Percentiles rank a stretch among this genome's conserved stretches.
phyloP scores from a whole-genome alignment of 148 eudicot species.

The Chenopodium formosanum region DNA sequence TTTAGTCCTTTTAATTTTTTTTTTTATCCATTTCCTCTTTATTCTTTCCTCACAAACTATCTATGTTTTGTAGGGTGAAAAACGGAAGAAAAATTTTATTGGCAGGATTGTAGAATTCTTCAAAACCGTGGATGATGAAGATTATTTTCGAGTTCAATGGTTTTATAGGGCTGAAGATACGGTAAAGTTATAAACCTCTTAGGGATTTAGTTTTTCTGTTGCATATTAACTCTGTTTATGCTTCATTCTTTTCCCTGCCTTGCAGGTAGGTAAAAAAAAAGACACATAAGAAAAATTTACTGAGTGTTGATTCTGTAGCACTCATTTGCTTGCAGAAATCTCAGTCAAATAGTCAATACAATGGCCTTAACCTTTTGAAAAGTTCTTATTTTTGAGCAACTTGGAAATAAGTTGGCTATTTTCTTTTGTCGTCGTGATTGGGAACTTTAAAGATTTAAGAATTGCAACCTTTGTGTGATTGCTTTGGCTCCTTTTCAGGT shows the following conservation, averaged over 20 bases:
- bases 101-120: slow-evolving; percentile 45
- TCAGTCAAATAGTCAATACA: neutral
- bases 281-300: neutral
- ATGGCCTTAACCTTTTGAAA: neutral
- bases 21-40: neutral
- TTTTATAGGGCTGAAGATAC: slow-evolving; percentile 45
- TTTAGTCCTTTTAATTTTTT: neutral
- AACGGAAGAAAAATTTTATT: slow-evolving; percentile 33
- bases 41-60: neutral
- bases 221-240: neutral
- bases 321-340: neutral
- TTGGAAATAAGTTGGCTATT: neutral
- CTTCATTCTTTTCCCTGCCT: neutral
- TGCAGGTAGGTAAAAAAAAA: neutral
- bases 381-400: neutral
- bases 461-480: neutral
- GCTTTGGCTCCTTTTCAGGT: slow-evolving; percentile 25
- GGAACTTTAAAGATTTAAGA: neutral
- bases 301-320: neutral
- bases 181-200: slow-evolving; percentile 22
- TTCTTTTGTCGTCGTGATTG: neutral
- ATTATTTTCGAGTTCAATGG: slow-evolving; percentile 47
- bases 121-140: slow-evolving; percentile 36
- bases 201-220: neutral
- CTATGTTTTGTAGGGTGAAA: slow-evolving; percentile 27